Evolutionary conservation across 2,329 filamentous ascomycete genomes (phyloP).

Genomic region (Thielaviopsis punctulata): DNA sequence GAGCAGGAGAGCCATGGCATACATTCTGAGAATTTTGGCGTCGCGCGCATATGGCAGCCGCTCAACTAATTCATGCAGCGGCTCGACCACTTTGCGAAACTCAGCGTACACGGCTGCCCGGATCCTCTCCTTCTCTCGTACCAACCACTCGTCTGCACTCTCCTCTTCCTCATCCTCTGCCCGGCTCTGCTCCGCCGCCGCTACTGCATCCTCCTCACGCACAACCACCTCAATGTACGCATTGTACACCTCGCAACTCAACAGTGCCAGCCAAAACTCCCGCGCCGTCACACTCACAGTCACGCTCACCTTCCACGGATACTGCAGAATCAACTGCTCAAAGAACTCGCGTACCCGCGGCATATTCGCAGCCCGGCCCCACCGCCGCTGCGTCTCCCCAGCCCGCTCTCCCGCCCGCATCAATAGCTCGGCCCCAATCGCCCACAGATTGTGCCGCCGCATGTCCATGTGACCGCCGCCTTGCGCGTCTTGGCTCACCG

Average conservation of each 20-base stretch:
- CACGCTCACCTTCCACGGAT: constrained; percentile 48
- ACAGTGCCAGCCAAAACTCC: constrained; percentile 68
- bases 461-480: constrained; percentile 42
- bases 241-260: constrained; percentile 66
- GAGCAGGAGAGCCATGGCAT: constrained; percentile 61
- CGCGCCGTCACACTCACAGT: constrained; percentile 32
- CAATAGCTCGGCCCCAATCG: constrained; percentile 68
- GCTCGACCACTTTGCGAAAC: constrained; percentile 44
- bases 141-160: not conserved
- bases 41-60: constrained; percentile 55
- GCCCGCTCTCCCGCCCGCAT: constrained; percentile 31
- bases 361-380: constrained; percentile 30
- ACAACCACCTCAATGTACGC: constrained; percentile 41
- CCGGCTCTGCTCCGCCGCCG: constrained; percentile 3
- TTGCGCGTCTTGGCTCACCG: constrained; percentile 6
- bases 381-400: constrained; percentile 16
- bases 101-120: constrained; percentile 32
- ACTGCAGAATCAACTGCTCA: constrained; percentile 58
- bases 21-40: constrained; percentile 47
- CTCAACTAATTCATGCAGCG: constrained; percentile 55
- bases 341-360: constrained; percentile 44
- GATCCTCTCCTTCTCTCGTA: not conserved
- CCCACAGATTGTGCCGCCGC: constrained; percentile 56
- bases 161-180: constrained; percentile 1
- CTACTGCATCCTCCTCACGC: constrained; percentile 15